These are phyloP conservation scores for Ophiobolus disseminans DNA, from an alignment of 2,329 filamentous ascomycete species.

Conservation along the genomic window DNA sequence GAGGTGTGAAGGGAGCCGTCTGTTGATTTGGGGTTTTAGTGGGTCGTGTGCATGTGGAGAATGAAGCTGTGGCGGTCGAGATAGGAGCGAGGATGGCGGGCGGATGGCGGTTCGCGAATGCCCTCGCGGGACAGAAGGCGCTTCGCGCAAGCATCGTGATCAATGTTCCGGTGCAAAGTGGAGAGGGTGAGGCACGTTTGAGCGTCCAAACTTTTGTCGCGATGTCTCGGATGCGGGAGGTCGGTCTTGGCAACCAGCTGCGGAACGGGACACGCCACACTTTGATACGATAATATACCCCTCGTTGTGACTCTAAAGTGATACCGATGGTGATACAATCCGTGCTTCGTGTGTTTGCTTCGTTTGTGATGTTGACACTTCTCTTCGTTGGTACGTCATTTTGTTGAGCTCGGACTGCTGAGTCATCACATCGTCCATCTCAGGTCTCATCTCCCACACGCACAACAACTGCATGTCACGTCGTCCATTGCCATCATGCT, in stretches of 20 bases:
- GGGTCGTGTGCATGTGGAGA: constrained; percentile 38
- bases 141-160: constrained; percentile 41
- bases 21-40: constrained; percentile 28
- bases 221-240: neutral
- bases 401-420: too few relatives aligned
- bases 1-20: constrained; percentile 16
- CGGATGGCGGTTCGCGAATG: constrained; percentile 37
- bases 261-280: neutral
- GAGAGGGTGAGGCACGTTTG: neutral
- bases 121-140: constrained; percentile 40
- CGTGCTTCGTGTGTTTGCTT: too few relatives aligned
- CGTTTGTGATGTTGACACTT: too few relatives aligned
- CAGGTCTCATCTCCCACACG: too few relatives aligned
- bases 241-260: constrained; percentile 4
- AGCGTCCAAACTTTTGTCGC: constrained; percentile 5
- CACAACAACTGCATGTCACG: neutral
- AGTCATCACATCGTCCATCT: too few relatives aligned
- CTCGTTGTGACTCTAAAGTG: too few relatives aligned
- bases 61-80: constrained; percentile 30
- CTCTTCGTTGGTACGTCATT: too few relatives aligned
- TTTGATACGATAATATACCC: too few relatives aligned
- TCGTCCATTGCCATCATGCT: neutral
- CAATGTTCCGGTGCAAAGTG: neutral
- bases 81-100: constrained; percentile 35
- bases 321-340: too few relatives aligned